Evolutionary conservation across 441 rosid species (phyloP).

Genomic region (Geranium incanum): DNA sequence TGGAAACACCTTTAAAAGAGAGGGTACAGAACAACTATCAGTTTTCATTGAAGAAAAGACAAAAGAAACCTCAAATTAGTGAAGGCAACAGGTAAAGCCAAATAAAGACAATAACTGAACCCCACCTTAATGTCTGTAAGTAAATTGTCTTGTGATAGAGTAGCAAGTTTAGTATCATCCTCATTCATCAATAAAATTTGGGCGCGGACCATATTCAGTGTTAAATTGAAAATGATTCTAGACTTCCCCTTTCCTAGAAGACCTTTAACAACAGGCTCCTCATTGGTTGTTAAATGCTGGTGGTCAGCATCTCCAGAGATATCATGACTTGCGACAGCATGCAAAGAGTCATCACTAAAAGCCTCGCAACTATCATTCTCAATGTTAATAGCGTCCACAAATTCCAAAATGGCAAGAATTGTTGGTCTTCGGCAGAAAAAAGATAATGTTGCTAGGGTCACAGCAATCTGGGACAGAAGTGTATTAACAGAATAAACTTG

Average conservation of each 20-base stretch:
- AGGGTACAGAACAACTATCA: constrained; percentile 21
- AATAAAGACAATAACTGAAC: constrained; percentile 16
- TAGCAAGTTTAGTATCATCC: constrained; percentile 77
- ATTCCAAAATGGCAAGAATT: constrained; percentile 87
- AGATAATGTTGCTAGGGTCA: constrained; percentile 77
- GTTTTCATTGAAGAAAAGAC: constrained; percentile 11
- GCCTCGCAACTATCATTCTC: constrained; percentile 57
- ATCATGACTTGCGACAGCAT: constrained; percentile 36
- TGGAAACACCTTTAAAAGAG: constrained; percentile 70
- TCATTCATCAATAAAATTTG: constrained; percentile 91
- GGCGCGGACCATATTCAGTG: constrained; percentile 85
- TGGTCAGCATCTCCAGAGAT: constrained; percentile 34
- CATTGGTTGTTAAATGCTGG: constrained; percentile 25
- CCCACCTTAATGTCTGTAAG: constrained; percentile 85
- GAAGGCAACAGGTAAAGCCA: neutral
- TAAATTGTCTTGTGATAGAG: constrained; percentile 85
- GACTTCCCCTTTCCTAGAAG: constrained; percentile 95
- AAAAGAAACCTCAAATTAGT: constrained; percentile 8
- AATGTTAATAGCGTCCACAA: constrained; percentile 64
- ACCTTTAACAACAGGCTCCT: constrained; percentile 71
- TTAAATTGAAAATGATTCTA: constrained; percentile 67
- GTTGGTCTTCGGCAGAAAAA: constrained; percentile 97
- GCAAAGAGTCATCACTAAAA: constrained; percentile 50
- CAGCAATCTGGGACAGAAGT: constrained; percentile 54
- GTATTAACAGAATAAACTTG: constrained; percentile 11